Percentiles rank a stretch among this genome's conserved stretches.
phyloP scores from a whole-genome alignment of 2,329 filamentous ascomycete species.

The Aspergillus chevalieri region DNA sequence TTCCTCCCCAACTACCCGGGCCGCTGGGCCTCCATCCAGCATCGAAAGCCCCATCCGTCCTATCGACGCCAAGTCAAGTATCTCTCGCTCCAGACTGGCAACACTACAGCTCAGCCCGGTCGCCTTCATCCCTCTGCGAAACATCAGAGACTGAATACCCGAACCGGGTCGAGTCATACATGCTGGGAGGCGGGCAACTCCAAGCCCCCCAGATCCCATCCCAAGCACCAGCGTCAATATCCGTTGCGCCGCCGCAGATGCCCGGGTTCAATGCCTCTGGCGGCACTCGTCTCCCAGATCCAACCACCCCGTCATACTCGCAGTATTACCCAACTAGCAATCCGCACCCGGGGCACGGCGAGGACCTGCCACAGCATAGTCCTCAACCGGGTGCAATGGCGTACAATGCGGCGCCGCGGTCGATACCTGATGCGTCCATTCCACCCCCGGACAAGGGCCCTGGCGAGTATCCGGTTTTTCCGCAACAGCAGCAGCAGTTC shows the following conservation, averaged over 20 bases:
- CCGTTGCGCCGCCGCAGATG: constrained; percentile 15
- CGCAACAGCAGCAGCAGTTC: constrained; percentile 8
- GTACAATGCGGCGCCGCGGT: constrained; percentile 13
- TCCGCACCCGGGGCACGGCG: constrained; percentile 9
- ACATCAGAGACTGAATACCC: constrained; percentile 23
- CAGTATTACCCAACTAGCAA: constrained; percentile 12
- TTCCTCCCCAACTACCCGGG: constrained; percentile 20
- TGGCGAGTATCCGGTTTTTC: constrained; percentile 10
- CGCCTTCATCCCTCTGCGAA: constrained; percentile 20
- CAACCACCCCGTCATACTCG: constrained; percentile 15
- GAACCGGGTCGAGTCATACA: constrained; percentile 18
- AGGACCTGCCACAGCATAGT: constrained; percentile 8
- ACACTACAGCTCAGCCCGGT: constrained; percentile 19
- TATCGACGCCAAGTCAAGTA: constrained; percentile 20
- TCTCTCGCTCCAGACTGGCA: constrained; percentile 25
- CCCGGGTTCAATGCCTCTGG: constrained; percentile 12
- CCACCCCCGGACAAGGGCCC: constrained; percentile 8
- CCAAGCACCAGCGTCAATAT: constrained; percentile 5
- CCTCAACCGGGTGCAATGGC: constrained; percentile 7
- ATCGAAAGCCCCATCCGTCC: constrained; percentile 17
- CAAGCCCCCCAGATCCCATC: constrained; percentile 7
- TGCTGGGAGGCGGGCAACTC: constrained; percentile 10
- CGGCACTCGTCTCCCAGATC: constrained; percentile 10
- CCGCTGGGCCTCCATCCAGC: constrained; percentile 11
- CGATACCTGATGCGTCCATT: constrained; percentile 15